Evolutionary conservation across 768 basidiomycete genomes (phyloP).

Genomic region (Paxillus ammoniavirescens): DNA sequence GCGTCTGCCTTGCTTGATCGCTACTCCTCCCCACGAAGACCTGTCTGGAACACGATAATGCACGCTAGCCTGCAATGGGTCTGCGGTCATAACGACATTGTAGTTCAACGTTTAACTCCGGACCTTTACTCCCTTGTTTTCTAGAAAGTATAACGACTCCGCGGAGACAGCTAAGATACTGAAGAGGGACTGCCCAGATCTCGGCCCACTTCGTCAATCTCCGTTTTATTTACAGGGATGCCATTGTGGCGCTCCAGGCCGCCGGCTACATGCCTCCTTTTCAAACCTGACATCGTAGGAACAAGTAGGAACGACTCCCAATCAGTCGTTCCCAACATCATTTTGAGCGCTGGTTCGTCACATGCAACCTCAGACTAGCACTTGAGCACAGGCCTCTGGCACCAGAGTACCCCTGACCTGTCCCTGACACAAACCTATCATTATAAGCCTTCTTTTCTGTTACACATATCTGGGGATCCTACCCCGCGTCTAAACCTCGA

Average conservation of each 20-base stretch:
- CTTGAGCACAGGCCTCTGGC: background rate
- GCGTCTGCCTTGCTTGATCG: too few relatives aligned
- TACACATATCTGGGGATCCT: too few relatives aligned
- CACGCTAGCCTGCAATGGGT: background rate
- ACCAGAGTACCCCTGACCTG: background rate
- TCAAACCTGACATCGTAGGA: background rate
- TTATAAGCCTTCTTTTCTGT: too few relatives aligned
- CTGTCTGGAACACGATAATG: background rate
- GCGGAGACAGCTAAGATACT: background rate
- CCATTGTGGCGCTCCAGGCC: background rate
- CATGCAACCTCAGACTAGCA: background rate
- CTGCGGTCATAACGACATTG: background rate
- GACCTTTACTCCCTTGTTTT: background rate
- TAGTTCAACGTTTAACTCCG: background rate
- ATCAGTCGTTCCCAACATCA: background rate
- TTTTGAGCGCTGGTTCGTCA: background rate
- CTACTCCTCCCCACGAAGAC: background rate
- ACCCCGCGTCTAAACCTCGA: too few relatives aligned
- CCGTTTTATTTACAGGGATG: background rate
- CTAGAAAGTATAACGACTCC: background rate
- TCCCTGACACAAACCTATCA: background rate
- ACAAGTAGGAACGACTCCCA: background rate
- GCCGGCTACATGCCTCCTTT: background rate
- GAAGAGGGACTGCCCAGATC: background rate
- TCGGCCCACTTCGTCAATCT: slow-evolving; percentile 2